phyloP scores from a whole-genome alignment of 495 filamentous ascomycete species.

The Penicillium lividum region DNA sequence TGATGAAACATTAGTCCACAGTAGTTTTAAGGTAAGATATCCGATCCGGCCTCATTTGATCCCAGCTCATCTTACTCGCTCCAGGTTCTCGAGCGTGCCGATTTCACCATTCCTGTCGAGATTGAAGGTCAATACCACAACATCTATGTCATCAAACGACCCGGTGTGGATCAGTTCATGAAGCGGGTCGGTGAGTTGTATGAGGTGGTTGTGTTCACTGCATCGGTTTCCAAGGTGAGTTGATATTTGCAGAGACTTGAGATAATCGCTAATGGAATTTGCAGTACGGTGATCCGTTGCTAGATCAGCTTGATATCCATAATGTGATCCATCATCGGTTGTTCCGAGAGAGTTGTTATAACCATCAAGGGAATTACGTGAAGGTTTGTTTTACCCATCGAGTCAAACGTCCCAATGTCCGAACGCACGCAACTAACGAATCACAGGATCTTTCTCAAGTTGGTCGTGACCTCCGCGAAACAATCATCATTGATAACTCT shows the following conservation, averaged over 20 bases:
- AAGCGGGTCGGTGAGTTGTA: slow-evolving; percentile 97
- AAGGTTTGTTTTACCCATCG: slow-evolving; percentile 56
- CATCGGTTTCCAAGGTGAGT: slow-evolving; percentile 94
- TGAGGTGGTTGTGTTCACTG: slow-evolving; percentile 98
- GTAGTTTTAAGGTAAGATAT: slow-evolving; percentile 88
- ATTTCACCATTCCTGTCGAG: slow-evolving; percentile 98
- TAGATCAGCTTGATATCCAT: slow-evolving; percentile 98
- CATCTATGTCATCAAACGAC: slow-evolving; percentile 98
- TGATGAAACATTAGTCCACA: slow-evolving; percentile 98
- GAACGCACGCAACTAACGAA: slow-evolving; percentile 17
- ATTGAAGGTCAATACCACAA: slow-evolving; percentile 99
- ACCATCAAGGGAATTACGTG: slow-evolving; percentile 99
- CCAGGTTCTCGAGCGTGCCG: slow-evolving; percentile 94
- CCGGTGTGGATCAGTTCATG: slow-evolving; percentile 98
- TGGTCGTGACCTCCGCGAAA: slow-evolving; percentile 92
- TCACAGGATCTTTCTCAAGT: slow-evolving; percentile 87
- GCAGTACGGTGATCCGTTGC: slow-evolving; percentile 92
- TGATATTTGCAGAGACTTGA: background rate
- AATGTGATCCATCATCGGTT: slow-evolving; percentile 93
- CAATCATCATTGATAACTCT: slow-evolving; percentile 99
- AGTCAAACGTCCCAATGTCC: background rate
- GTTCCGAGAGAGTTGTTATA: slow-evolving; percentile 98
- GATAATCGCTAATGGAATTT: slow-evolving; percentile 16
- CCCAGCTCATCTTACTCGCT: slow-evolving; percentile 23
- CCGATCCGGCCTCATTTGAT: background rate